These are phyloP conservation scores for Asparagopsis taxiformis DNA, from an alignment of 31 red algal species.

Conservation along the genomic window DNA sequence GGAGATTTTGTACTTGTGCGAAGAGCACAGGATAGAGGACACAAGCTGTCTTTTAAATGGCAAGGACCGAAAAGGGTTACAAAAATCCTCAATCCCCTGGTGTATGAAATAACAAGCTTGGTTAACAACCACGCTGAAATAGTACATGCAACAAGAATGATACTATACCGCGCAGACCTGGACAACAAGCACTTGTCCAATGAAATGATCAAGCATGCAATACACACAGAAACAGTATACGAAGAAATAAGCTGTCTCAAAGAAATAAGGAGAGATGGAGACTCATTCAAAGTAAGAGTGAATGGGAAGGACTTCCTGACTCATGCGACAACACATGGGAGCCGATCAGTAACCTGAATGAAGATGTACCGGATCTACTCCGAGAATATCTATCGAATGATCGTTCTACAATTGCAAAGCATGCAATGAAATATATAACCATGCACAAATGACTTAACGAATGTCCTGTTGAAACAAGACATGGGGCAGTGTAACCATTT, in stretches of 20 bases:
- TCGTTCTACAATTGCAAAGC: not conserved
- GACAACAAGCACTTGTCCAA: not conserved
- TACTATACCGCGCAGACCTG: not conserved
- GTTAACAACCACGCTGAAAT: constrained; percentile 1
- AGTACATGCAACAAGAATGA: constrained; percentile 14
- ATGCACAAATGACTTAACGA: not conserved
- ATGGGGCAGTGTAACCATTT: constrained; percentile 6
- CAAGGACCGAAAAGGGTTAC: constrained; percentile 17
- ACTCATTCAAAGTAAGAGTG: not conserved
- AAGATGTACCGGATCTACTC: constrained; percentile 7
- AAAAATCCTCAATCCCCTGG: not conserved
- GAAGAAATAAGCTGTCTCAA: constrained; percentile 8
- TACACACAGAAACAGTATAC: constrained; percentile 13
- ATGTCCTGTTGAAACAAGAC: not conserved
- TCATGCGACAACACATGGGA: constrained; percentile 32
- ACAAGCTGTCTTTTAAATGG: constrained; percentile 36
- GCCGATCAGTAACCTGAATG: not conserved
- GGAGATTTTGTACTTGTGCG: constrained; percentile 34
- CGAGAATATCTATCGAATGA: not conserved
- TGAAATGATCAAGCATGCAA: not conserved
- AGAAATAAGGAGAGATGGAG: constrained; percentile 14
- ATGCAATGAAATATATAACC: not conserved
- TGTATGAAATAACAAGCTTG: constrained; percentile 26
- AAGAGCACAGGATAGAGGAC: constrained; percentile 14
- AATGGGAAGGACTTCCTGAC: constrained; percentile 30